Percentiles rank a stretch among this genome's conserved stretches.
phyloP scores from a whole-genome alignment of 305 asterid genomes.

The Fraxinus baroniana region DNA sequence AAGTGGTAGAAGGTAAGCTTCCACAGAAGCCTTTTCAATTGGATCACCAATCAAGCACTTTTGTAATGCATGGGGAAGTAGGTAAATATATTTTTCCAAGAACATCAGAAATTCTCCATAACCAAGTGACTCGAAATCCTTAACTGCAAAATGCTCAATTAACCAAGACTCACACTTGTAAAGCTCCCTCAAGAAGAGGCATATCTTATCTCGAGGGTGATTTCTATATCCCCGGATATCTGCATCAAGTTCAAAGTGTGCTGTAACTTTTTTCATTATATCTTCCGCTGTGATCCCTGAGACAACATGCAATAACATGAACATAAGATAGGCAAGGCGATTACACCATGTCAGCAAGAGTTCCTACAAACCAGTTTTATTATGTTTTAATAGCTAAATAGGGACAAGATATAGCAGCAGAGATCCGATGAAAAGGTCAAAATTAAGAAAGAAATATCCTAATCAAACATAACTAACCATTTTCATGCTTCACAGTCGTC shows the following conservation, averaged over 20 bases:
- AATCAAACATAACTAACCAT: constrained; percentile 36
- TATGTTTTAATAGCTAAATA: neutral
- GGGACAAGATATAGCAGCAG: neutral
- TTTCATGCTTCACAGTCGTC: constrained; percentile 27
- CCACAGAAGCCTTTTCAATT: constrained; percentile 45
- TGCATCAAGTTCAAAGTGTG: constrained; percentile 51
- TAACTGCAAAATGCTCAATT: constrained; percentile 41
- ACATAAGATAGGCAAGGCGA: neutral
- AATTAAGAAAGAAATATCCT: neutral
- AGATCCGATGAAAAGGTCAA: neutral
- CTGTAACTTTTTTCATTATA: constrained; percentile 53
- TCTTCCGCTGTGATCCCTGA: constrained; percentile 65
- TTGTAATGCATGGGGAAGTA: constrained; percentile 52
- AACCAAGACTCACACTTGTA: constrained; percentile 73
- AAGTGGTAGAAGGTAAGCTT: constrained; percentile 66
- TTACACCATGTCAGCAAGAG: neutral
- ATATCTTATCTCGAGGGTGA: constrained; percentile 38
- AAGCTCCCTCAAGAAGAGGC: constrained; percentile 57
- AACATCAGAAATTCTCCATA: constrained; percentile 68
- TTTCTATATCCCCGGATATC: constrained; percentile 23
- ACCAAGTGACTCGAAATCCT: constrained; percentile 76
- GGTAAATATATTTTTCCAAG: constrained; percentile 60
- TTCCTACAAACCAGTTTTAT: neutral
- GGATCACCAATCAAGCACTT: constrained; percentile 44
- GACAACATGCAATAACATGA: constrained; percentile 6